Evolutionary conservation across 2,329 filamentous ascomycete genomes (phyloP), one percentile per base, ranked within the genome.

Genomic region (Didymellaceae sp.): DNA sequence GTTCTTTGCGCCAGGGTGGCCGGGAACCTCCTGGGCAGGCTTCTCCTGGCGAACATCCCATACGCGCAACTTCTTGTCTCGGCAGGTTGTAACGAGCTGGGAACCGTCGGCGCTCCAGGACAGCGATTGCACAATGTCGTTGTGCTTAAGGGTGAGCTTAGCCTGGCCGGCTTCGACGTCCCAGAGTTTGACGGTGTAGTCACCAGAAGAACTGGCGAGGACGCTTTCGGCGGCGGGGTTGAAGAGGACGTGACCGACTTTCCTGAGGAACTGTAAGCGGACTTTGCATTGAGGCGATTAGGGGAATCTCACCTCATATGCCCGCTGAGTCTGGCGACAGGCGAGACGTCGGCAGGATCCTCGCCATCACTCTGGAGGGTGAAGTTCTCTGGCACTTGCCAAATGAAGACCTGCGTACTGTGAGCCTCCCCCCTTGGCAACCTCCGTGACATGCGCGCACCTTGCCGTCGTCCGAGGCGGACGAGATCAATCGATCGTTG

Each of bases 31-130:
- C 68, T 96, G 89, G 5, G 88, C 89, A 11, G 92, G 85, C 75
- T 84, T 88, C 77, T 97, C 89, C 79, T 97, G 92, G 70, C 94
- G 88, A 52, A 93, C 91, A 80, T 99, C 94, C 94, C 94, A 99
- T 57, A 97, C 87, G 54, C 94, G 88, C 58, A 99, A 82, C 80
- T 96, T 97, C 87, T 99, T 99, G 83, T 99, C 94, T 67, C 94
- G 86, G 55, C 91, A 96, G 7, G 94, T 97, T 6, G 94, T 97
- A 39, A 89, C 92, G 53, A 99, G 78, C 72, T 94, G 82, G 48
- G 86, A 86, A 53, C 94, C 94, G 63, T 89, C 88, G 58, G 91
- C 91, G 75, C 90, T 97, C 93, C 93, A 99, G 22, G 93, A 95
- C 66, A 97, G 81, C 56, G 91, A 96, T 76, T 97, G 94, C 30